phyloP scores from a whole-genome alignment of 352 stramenopile genomes.

The Globisporangium radiosum region DNA sequence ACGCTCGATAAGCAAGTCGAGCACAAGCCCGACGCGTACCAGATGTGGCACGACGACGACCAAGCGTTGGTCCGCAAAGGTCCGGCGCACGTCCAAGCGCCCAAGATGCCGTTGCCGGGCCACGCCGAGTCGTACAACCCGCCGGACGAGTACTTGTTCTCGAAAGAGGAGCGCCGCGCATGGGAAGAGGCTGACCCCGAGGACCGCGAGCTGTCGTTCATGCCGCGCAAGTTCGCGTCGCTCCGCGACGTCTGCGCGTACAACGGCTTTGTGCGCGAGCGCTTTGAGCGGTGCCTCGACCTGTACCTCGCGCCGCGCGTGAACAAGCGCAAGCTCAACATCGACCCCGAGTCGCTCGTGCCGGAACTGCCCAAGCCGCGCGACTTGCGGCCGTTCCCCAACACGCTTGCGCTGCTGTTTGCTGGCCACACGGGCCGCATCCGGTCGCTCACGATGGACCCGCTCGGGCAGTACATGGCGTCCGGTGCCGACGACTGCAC shows the following conservation, averaged over 20 bases:
- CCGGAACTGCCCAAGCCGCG: slow-evolving; percentile 95
- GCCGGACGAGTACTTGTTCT: slow-evolving; percentile 98
- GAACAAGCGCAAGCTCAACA: slow-evolving; percentile 96
- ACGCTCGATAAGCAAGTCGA: slow-evolving; percentile 89
- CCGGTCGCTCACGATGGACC: slow-evolving; percentile 91
- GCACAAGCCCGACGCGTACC: slow-evolving; percentile 87
- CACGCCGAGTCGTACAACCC: slow-evolving; percentile 99
- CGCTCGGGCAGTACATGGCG: slow-evolving; percentile 96
- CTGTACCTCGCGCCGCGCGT: slow-evolving; percentile 97
- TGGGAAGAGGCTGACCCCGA: slow-evolving; percentile 94
- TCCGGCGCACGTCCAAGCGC: slow-evolving; percentile 94
- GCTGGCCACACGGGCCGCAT: slow-evolving; percentile 88
- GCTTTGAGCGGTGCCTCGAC: slow-evolving; percentile 99
- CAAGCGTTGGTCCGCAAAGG: slow-evolving; percentile 87
- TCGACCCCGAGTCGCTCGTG: slow-evolving; percentile 95
- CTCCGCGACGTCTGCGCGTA: slow-evolving; percentile 96
- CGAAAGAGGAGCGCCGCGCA: slow-evolving; percentile 93
- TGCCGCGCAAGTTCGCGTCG: slow-evolving; percentile 96
- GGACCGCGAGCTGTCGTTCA: slow-evolving; percentile 96
- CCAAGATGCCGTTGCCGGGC: slow-evolving; percentile 96
- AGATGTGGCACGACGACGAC: slow-evolving; percentile 92
- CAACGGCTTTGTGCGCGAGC: slow-evolving; percentile 94
- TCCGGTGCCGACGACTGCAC: slow-evolving; percentile 94
- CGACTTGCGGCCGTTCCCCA: slow-evolving; percentile 98
- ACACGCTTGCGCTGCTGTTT: slow-evolving; percentile 86